Base-by-base conservation (phyloP, 1,284 basidiomycete species). In the Ganoderma lucidum region DNA sequence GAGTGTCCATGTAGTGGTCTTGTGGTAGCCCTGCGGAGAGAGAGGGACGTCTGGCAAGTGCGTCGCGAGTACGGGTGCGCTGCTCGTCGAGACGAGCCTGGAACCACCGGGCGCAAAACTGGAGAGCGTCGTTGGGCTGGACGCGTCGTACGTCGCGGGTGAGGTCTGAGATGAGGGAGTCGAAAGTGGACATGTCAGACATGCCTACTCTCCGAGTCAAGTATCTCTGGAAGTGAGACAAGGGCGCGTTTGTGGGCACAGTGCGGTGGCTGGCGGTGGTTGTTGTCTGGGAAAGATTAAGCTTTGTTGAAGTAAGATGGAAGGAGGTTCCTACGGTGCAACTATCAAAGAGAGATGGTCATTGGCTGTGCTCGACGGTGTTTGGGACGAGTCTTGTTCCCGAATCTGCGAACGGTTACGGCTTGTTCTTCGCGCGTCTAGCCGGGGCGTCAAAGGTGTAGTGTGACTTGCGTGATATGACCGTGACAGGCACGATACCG, bases 41-140 rank as follows among this genome's bases (percentile, higher is more conserved):
- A 73, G 84, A 80, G 42, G 85, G 80, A 65, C 86, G 84, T 67
- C 85, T 85, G 6, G 85, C 79, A 23, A 93, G 84, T 65, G 87
- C 80, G 82, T 94, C 90, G 70, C 92, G 88, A 63, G 88, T 88
- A 73, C 91, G 86, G 62, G 88, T 85, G 69, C 93, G 86, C 78
- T 97, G 93, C 78, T 96, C 90, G 78, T 96, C 93, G 68, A 97
- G 84, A 69, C 94, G 89, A 69, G 86, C 85, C 78, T 97, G 94
- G 84, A 98, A 98, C 97, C 97, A 99, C 79, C 92, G 96, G 64
- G 96, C 92, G 78, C 95, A 97, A 84, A 95, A 98, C 81, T 98
- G 97, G 64, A 98, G 90, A 4, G 93, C 88, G 78, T 98, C 97
- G 75, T 88, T 89, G 23, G 96, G 97, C 77, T 96, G 93, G 19